These are phyloP conservation scores for Chlamydomonas sp. DNA, from an alignment of 139 green algal genomes.

Conservation along the genomic window DNA sequence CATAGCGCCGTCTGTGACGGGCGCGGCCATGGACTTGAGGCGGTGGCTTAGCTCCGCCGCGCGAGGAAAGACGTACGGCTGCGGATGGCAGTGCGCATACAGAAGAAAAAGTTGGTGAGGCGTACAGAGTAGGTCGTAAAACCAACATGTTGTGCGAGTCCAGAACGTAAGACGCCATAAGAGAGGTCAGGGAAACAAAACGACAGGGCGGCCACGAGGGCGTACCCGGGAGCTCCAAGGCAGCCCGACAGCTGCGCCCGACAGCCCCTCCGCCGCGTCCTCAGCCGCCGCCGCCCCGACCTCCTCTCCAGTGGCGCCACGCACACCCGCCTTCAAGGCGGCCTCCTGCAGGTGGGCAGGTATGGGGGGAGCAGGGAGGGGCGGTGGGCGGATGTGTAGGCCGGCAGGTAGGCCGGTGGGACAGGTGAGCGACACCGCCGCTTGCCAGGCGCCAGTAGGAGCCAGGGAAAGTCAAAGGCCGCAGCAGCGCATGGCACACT, in stretches of 20 bases:
- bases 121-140: too few relatives aligned
- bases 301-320: background rate
- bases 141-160: too few relatives aligned
- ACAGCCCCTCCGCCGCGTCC: background rate
- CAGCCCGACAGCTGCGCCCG: too few relatives aligned
- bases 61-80: too few relatives aligned
- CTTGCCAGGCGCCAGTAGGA: too few relatives aligned
- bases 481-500: too few relatives aligned
- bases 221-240: too few relatives aligned
- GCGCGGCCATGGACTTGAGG: background rate
- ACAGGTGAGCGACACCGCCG: background rate
- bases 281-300: background rate
- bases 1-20: background rate
- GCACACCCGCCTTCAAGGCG: background rate
- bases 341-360: background rate
- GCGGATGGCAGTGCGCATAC: too few relatives aligned
- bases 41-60: background rate
- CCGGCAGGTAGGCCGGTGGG: background rate
- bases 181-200: background rate
- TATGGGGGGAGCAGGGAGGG: background rate
- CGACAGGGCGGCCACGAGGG: background rate
- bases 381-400: background rate
- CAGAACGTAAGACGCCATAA: too few relatives aligned
- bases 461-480: too few relatives aligned
- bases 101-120: too few relatives aligned